Base-by-base conservation (phyloP, 1,139 yeast genomes). In the Kurtzmaniella natalensis region DNA sequence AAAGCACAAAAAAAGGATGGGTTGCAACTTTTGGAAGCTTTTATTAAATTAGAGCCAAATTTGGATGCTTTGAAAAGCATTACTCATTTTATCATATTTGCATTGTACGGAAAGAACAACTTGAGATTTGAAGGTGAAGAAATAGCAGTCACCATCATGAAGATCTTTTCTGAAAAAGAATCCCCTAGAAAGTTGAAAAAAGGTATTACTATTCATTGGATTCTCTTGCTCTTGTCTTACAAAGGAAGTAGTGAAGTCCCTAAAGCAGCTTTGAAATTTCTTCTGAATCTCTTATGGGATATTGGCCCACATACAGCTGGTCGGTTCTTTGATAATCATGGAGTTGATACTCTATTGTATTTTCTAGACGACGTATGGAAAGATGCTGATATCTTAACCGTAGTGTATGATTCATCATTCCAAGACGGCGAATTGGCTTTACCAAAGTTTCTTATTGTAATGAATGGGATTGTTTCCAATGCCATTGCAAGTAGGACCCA, bases 191-290 rank as follows among this genome's bases (percentile, higher is more conserved):
- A 71, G 42, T 61, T 81, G 29, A 68, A 79, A 9, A 64, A 77
- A 31, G 65, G 82, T 0, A 66, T 82, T 5, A 74, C 85, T 1
- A 67, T 78, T 3, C 82, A 81, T 49, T 79, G 88, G 82, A 59
- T 80, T 2, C 53, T 83, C n/a, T 55, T 81, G 21, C 53, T 81
- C 3, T 48, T 84, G 25, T 69, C 70, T 28, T 53, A 46, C 30
- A 61, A 63, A 32, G 48, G 59, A 1, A 46, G 56, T 31, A 10
- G 21, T 10, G 15, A 19, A 13, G 41, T 26, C 42, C 59, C 2
- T 59, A 64, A 5, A 55, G 58, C 9, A 71, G 75, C 5, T 70
- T 75, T 1, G 57, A 61, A 70, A 14, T 52, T 83, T 8, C 51
- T 83, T 15, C 57, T 78, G 6, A 68, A 67, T 34, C 53, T 78